Evolutionary conservation across 768 basidiomycete genomes (phyloP).

Genomic region (Boletus vinaceobasis): DNA sequence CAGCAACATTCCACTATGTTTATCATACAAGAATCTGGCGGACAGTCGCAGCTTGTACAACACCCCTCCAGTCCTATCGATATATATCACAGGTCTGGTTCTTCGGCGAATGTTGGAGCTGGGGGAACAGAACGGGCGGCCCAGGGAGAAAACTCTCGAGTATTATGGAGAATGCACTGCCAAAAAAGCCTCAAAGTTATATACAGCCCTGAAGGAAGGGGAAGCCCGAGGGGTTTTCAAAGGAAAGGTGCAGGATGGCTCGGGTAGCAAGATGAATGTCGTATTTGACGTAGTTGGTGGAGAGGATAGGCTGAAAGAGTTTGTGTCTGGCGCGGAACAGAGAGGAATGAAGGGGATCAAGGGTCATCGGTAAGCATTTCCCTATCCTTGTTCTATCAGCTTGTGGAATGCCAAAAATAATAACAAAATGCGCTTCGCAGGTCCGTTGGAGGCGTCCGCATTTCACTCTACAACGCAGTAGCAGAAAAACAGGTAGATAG

Average conservation of each 20-base stretch:
- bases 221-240: conserved; percentile 66
- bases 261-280: conserved; percentile 94
- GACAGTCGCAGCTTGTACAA: conserved; percentile 80
- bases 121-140: conserved; percentile 13
- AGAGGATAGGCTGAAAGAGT: conserved; percentile 68
- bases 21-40: conserved; percentile 81
- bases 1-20: conserved; percentile 76
- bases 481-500: conserved; percentile 68
- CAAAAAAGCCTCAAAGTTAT: conserved; percentile 75
- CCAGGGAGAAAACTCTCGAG: conserved; percentile 55
- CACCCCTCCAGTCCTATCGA: conserved; percentile 87
- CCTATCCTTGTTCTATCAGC: conserved; percentile 1
- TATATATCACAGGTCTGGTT: conserved; percentile 89
- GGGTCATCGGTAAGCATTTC: conserved; percentile 76
- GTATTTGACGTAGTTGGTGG: conserved; percentile 78
- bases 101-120: conserved; percentile 59
- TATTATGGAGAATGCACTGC: conserved; percentile 65
- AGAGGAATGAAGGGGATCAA: conserved; percentile 82
- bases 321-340: conserved; percentile 77
- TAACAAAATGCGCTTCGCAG: conserved; percentile 27
- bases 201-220: conserved; percentile 67
- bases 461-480: conserved; percentile 88
- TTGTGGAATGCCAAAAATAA: neutral
- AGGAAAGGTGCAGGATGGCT: conserved; percentile 67
- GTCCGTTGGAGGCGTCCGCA: conserved; percentile 69